Conservation (phyloP, 345 rosid genomes). For the Eucalyptus cloeziana region DNA sequence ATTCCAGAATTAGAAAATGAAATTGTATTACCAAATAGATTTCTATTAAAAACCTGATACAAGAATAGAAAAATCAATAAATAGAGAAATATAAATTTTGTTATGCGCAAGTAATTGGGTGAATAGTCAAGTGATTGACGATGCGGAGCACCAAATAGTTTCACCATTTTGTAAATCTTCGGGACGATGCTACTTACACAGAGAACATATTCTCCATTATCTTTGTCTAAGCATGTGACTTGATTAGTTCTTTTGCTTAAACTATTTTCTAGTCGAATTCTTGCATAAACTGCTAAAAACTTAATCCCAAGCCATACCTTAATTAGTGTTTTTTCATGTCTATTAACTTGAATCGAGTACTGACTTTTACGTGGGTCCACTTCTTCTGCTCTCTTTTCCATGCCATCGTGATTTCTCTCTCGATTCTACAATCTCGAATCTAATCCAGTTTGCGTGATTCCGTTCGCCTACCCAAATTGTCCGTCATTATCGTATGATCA, state of each 20-base stretch:
- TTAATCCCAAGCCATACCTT: neutral
- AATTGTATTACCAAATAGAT: too few species aligned
- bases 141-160: neutral
- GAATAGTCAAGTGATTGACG: neutral
- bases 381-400: neutral
- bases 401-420: neutral
- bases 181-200: neutral
- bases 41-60: too few species aligned
- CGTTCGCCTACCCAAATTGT: neutral
- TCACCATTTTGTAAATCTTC: neutral
- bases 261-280: neutral
- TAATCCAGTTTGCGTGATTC: neutral
- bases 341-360: neutral
- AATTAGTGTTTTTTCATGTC: neutral
- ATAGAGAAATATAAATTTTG: too few species aligned
- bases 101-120: neutral
- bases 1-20: too few species aligned
- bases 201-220: neutral
- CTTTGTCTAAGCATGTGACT: neutral
- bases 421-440: neutral
- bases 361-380: neutral
- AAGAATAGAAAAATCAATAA: accelerated
- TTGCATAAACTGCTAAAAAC: neutral
- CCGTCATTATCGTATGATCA: neutral
- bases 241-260: neutral